A percentile compares a stretch with the other conserved stretches of the same genome.
These are phyloP conservation scores for Amphirosellinia nigrospora DNA, from an alignment of 495 filamentous ascomycete species.

Conservation along the genomic window DNA sequence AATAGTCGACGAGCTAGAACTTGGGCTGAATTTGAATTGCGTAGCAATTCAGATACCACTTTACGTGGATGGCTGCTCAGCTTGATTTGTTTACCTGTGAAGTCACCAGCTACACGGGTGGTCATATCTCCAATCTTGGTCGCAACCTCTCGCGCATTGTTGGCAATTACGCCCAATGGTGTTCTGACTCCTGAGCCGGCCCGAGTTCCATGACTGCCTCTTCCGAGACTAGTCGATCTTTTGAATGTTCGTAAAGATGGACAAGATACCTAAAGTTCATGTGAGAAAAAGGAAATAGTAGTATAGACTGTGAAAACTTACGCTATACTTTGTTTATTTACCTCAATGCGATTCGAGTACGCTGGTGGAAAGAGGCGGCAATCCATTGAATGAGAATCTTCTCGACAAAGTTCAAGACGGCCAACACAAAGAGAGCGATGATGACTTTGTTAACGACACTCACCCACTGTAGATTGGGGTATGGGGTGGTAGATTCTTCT, in stretches of 20 bases:
- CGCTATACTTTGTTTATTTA: slow-evolving; percentile 88
- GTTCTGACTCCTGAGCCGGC: slow-evolving; percentile 67
- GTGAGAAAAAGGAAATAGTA: slow-evolving; percentile 13
- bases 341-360: slow-evolving; percentile 87
- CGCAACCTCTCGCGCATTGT: slow-evolving; percentile 73
- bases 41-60: slow-evolving; percentile 78
- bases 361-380: slow-evolving; percentile 87
- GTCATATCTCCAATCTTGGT: slow-evolving; percentile 86
- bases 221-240: slow-evolving; percentile 70
- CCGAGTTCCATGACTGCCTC: slow-evolving; percentile 63
- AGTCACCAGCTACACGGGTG: slow-evolving; percentile 91
- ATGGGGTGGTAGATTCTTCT: slow-evolving; percentile 51
- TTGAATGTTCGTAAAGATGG: slow-evolving; percentile 84
- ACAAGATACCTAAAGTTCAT: slow-evolving; percentile 61
- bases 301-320: slow-evolving; percentile 35
- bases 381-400: slow-evolving; percentile 97
- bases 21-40: slow-evolving; percentile 75
- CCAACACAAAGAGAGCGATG: slow-evolving; percentile 78
- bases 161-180: slow-evolving; percentile 71
- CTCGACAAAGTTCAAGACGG: slow-evolving; percentile 81
- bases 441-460: slow-evolving; percentile 84
- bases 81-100: slow-evolving; percentile 79
- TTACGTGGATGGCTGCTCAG: slow-evolving; percentile 83
- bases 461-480: slow-evolving; percentile 70
- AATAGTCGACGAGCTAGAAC: slow-evolving; percentile 92